Conservation (phyloP, 176 grass and related monocot species). For the Carex kokanica region DNA sequence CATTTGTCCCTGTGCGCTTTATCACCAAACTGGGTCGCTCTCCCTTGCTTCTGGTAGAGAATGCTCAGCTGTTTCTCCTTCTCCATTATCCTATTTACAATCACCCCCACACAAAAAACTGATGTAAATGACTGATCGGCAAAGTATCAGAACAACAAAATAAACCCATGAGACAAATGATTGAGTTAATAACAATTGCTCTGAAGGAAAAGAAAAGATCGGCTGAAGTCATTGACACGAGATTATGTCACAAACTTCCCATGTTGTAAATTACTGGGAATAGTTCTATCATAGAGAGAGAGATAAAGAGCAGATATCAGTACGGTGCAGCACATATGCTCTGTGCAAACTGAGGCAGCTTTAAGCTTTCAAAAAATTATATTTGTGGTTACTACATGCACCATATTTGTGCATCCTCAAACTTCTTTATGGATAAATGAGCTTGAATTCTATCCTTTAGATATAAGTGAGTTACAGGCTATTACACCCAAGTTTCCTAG, state of each 20-base stretch:
- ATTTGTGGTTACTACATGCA: background rate
- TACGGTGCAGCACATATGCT: background rate
- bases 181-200: background rate
- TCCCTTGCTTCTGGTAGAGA: conserved; percentile 97
- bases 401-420: background rate
- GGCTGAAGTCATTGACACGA: background rate
- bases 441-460: background rate
- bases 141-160: conserved; percentile 8
- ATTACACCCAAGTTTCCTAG: background rate
- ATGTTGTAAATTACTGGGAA: background rate
- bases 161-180: conserved; percentile 2
- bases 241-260: background rate
- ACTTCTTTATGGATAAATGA: too few relatives aligned
- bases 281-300: background rate
- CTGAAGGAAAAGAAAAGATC: background rate
- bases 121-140: background rate
- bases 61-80: conserved; percentile 94
- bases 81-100: conserved; percentile 77
- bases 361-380: background rate
- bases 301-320: background rate
- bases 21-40: conserved; percentile 85
- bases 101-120: conserved; percentile 25
- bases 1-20: conserved; percentile 89
- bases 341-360: background rate
- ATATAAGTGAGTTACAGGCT: background rate